Percentiles rank a stretch among this genome's conserved stretches.
phyloP scores from a whole-genome alignment of 805 yeast species.

The Candida manassasensis region DNA sequence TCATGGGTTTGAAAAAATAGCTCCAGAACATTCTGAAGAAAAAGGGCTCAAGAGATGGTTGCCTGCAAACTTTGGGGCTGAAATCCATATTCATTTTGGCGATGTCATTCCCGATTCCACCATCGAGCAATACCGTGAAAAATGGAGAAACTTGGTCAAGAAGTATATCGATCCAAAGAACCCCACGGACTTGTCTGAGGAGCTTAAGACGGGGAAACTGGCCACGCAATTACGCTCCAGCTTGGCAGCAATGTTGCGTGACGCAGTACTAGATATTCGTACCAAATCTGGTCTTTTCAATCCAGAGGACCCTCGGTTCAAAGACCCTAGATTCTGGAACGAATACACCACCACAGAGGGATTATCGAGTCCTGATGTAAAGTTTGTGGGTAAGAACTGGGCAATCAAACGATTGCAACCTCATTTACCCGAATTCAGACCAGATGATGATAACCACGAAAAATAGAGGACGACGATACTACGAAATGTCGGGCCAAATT shows the following conservation, averaged over 20 bases:
- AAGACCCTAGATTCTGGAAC: conserved; percentile 71
- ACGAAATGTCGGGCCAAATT: no score
- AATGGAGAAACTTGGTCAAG: conserved; percentile 64
- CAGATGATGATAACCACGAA: no score
- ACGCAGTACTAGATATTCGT: conserved; percentile 49
- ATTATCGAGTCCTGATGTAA: conserved; percentile 57
- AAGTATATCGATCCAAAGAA: conserved; percentile 47
- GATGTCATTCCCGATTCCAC: conserved; percentile 56
- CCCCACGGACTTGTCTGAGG: conserved; percentile 57
- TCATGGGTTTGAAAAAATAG: conserved; percentile 80
- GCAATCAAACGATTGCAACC: conserved; percentile 69
- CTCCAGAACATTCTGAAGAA: conserved; percentile 69
- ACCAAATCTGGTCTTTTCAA: conserved; percentile 39
- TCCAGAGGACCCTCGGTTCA: conserved; percentile 67
- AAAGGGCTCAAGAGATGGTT: conserved; percentile 51
- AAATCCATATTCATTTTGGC: conserved; percentile 68
- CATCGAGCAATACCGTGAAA: conserved; percentile 56
- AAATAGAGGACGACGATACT: no score
- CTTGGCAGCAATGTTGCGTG: conserved; percentile 66
- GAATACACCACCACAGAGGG: conserved; percentile 63
- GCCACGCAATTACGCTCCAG: conserved; percentile 65
- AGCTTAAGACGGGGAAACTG: conserved; percentile 56
- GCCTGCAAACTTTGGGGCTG: conserved; percentile 63
- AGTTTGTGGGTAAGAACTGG: conserved; percentile 79
- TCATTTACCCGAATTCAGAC: conserved; percentile 31